Evolutionary conservation across 352 stramenopile genomes (phyloP), one percentile per base, ranked within the genome.

Genomic region (Globisporangium orthogonon): DNA sequence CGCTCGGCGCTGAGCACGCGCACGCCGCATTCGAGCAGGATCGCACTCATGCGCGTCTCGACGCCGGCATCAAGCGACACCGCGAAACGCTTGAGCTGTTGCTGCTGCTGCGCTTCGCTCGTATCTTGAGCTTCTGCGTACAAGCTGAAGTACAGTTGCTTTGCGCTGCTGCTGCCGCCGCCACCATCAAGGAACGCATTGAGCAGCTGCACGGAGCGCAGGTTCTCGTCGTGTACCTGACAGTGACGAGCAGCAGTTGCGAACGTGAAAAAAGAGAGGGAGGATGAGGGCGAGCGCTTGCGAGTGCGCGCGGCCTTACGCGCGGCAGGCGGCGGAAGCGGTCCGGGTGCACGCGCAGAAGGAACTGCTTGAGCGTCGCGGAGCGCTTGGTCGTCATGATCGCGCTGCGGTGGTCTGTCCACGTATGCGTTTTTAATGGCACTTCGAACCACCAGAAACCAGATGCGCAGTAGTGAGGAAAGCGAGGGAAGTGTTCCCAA

Each of bases 331-430:
- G 69, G 58, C 55, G 78, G 70, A 86, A 88, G 66, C 80, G 78
- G 62, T 88, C 78, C 2, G 78, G 78, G 52, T 88, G 78, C 45
- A 88, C 75, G 33, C 78, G 78, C 58, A 88, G 74, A 43, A 88
- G 60, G 67, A 86, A 88, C 70, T 88, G 75, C 66, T 86, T 86
- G 59, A 86, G 71, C 50, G 70, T 75, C 49, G 59, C 64, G 18
- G 78, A 88, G 47, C 73, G 67, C 56, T 73, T 76, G 39, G 62
- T 68, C 62, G 76, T 76, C n/a, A 29, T 60, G 10, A 3, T 17
- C 37, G 37, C 23, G 23, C 23, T 23, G 23, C 23, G 23, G 23
- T 23, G 23, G 23, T 23, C 23, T 23, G 23, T 23, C 23, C 23
- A 23, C 23, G 23, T 23, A 23, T 23, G 23, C 23, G 11, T 17